Evolutionary conservation across 495 filamentous ascomycete genomes (phyloP).

Genomic region (Penicillium soppii): DNA sequence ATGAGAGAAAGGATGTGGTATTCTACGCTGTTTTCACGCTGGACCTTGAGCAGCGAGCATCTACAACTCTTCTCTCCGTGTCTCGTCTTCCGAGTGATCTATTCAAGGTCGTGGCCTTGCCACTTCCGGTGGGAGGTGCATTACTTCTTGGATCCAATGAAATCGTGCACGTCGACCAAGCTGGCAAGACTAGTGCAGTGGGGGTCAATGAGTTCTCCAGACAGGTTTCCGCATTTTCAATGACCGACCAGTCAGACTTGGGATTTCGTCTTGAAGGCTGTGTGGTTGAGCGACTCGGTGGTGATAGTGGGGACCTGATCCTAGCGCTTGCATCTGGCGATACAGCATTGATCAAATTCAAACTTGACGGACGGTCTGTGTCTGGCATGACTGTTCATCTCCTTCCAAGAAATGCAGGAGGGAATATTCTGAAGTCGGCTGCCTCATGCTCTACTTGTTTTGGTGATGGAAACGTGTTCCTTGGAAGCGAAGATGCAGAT

Average conservation of each 20-base stretch:
- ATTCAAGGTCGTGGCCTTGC: conserved; percentile 79
- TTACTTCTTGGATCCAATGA: conserved; percentile 86
- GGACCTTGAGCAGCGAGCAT: conserved; percentile 89
- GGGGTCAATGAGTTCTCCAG: conserved; percentile 91
- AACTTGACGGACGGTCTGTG: conserved; percentile 88
- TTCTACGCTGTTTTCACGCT: conserved; percentile 93
- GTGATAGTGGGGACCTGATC: conserved; percentile 75
- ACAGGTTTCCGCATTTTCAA: conserved; percentile 71
- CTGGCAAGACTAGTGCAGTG: conserved; percentile 87
- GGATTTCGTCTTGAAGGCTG: conserved; percentile 81
- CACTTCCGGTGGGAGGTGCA: conserved; percentile 82
- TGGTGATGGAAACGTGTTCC: conserved; percentile 70
- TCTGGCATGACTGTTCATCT: conserved; percentile 73
- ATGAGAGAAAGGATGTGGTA: conserved; percentile 78
- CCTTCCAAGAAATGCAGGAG: conserved; percentile 59
- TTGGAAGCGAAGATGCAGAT: conserved; percentile 83
- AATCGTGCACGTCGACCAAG: conserved; percentile 93
- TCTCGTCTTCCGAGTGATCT: conserved; percentile 83
- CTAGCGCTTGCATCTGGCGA: conserved; percentile 78
- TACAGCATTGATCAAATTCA: conserved; percentile 75
- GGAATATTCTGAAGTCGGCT: conserved; percentile 56
- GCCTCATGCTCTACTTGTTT: conserved; percentile 70
- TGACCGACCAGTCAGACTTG: conserved; percentile 83
- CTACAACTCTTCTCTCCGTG: conserved; percentile 88
- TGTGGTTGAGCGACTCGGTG: conserved; percentile 69